Conservation (phyloP, 2,329 filamentous ascomycete genomes). For the Paecilomyces formosus region DNA sequence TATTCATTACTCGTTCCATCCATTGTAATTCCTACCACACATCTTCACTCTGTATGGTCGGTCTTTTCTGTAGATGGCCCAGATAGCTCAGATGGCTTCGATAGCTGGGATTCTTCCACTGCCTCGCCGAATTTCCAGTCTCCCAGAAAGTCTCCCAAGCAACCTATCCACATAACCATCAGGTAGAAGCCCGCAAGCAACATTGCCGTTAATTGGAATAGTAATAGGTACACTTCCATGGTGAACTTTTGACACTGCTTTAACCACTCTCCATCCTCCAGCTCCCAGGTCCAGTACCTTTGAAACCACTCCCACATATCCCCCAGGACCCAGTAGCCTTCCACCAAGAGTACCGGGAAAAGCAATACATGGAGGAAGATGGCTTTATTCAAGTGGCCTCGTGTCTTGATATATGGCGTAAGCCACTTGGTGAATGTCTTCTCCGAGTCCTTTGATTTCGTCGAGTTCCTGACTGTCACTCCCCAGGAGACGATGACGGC, state of each 20-base stretch:
- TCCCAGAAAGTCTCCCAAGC: not conserved
- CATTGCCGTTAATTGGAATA: not conserved
- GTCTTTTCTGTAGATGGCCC: not conserved
- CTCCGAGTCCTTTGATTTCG: not conserved
- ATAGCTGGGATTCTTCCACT: not conserved
- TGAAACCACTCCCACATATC: not conserved
- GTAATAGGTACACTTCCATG: not conserved
- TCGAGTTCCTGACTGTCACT: not conserved
- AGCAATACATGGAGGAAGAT: not conserved
- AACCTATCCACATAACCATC: not conserved
- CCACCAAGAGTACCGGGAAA: not conserved
- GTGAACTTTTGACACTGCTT: not conserved
- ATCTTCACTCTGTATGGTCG: not conserved
- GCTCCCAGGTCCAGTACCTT: not conserved
- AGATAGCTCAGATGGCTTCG: not conserved
- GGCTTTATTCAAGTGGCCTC: not conserved
- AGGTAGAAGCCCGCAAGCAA: not conserved
- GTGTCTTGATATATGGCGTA: not conserved
- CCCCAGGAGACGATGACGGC: not conserved
- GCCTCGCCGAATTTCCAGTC: not conserved
- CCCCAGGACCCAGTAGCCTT: not conserved
- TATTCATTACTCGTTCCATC: too few relatives aligned
- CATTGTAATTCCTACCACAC: not conserved
- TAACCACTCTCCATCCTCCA: not conserved
- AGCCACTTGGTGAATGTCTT: not conserved